phyloP scores from a whole-genome alignment of 192 early-diverging fungal species.

The Piromyces sp. region DNA sequence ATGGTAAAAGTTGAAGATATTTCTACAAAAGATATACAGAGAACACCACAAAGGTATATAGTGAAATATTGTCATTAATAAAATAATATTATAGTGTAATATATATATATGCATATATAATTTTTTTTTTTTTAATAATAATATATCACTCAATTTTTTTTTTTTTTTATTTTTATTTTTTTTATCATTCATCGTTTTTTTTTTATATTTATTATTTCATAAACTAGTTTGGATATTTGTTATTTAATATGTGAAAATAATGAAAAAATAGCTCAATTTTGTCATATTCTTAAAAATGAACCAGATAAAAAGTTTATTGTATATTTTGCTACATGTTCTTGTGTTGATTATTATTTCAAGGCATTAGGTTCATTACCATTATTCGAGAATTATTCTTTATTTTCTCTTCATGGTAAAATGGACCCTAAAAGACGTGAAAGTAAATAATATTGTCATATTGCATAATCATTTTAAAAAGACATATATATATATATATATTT shows the following conservation, averaged over 20 bases:
- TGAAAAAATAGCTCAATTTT: constrained; percentile 64
- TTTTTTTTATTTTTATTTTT: too few relatives aligned
- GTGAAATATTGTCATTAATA: too few relatives aligned
- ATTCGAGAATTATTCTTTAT: constrained; percentile 31
- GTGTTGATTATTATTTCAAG: constrained; percentile 84
- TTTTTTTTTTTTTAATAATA: too few relatives aligned
- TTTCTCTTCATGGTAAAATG: constrained; percentile 87
- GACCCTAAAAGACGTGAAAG: constrained; percentile 61
- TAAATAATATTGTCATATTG: too few relatives aligned
- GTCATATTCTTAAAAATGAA: constrained; percentile 31
- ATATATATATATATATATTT: constrained; percentile 2
- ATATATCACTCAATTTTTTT: too few relatives aligned
- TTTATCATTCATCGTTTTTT: too few relatives aligned
- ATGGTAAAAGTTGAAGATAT: constrained; percentile 70
- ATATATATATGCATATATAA: too few relatives aligned
- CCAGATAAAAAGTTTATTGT: constrained; percentile 69
- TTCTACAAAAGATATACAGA: not conserved
- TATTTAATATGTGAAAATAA: constrained; percentile 63
- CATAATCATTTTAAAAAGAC: constrained; percentile 7
- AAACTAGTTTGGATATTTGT: constrained; percentile 35
- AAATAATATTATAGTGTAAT: too few relatives aligned
- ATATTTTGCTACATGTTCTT: constrained; percentile 89
- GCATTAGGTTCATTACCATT: constrained; percentile 22
- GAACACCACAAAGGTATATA: not conserved
- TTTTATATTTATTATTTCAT: not conserved